Evolutionary conservation across 768 basidiomycete species (phyloP).

Genomic region (Symmetrospora coprosmae): DNA sequence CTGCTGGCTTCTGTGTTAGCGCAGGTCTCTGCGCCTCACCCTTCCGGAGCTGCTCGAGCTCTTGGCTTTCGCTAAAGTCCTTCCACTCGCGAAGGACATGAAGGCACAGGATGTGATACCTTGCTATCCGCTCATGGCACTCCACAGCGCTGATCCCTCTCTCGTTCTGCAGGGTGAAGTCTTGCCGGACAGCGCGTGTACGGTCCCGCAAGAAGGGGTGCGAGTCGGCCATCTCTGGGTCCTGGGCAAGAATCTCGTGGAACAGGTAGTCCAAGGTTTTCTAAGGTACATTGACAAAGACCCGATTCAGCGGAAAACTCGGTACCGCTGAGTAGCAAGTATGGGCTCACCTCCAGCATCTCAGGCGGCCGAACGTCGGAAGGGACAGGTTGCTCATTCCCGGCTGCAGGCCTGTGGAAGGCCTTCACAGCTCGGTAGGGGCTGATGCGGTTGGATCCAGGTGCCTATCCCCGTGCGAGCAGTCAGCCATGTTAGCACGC

Average conservation of each 20-base stretch:
- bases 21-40: conserved; percentile 46
- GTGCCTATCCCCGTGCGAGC: conserved; percentile 42
- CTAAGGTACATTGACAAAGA: conserved; percentile 42
- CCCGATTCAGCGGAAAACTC: neutral
- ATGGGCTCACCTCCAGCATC: conserved; percentile 54
- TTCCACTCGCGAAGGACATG: conserved; percentile 45
- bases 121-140: conserved; percentile 81
- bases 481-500: neutral
- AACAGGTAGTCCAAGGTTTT: conserved; percentile 85
- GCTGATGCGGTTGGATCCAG: conserved; percentile 66
- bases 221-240: conserved; percentile 54
- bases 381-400: conserved; percentile 68
- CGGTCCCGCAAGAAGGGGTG: conserved; percentile 83
- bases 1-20: no score
- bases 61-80: conserved; percentile 54
- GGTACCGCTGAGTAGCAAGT: no score
- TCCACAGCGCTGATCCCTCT: conserved; percentile 64
- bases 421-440: conserved; percentile 80
- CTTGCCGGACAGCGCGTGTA: conserved; percentile 73
- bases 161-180: conserved; percentile 84
- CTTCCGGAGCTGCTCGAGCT: conserved; percentile 82
- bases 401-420: conserved; percentile 78
- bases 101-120: conserved; percentile 77
- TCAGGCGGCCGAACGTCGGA: conserved; percentile 79
- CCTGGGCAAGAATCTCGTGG: conserved; percentile 53